Evolutionary conservation across 805 yeast genomes (phyloP).

Genomic region (Candida dajiaensis): DNA sequence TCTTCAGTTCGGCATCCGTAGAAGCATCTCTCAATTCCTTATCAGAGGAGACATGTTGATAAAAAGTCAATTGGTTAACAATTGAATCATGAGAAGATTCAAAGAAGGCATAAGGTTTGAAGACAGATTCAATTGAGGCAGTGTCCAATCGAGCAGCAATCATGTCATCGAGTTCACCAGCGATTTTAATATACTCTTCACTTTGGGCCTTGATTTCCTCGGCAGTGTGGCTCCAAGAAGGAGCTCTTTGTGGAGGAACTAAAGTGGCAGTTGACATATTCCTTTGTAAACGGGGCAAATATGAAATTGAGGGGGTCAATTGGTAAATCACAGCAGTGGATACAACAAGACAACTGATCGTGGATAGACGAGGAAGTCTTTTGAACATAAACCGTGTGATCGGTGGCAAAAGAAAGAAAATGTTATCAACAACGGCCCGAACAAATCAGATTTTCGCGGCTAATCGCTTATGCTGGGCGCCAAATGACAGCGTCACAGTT

Average conservation of each 20-base stretch:
- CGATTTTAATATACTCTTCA: constrained; percentile 36
- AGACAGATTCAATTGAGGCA: constrained; percentile 45
- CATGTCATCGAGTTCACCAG: constrained; percentile 43
- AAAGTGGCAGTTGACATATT: constrained; percentile 8
- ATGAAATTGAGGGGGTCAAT: background rate
- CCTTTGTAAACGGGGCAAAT: background rate
- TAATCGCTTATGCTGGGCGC: no score
- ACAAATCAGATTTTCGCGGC: no score
- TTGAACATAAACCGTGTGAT: background rate
- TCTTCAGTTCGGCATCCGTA: constrained; percentile 49
- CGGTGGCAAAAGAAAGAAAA: no score
- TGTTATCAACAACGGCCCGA: no score
- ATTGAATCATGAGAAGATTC: constrained; percentile 44
- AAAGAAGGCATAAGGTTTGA: constrained; percentile 44
- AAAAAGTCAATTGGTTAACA: constrained; percentile 54
- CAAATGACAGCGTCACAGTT: no score
- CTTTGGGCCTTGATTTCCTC: constrained; percentile 39
- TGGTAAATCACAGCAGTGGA: background rate
- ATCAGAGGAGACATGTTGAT: constrained; percentile 63
- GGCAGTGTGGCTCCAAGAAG: constrained; percentile 58
- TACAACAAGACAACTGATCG: background rate
- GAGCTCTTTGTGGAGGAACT: constrained; percentile 25
- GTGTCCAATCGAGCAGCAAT: constrained; percentile 46
- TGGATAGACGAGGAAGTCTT: background rate
- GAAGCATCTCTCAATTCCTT: constrained; percentile 70